phyloP scores from a whole-genome alignment of 2,329 filamentous ascomycete genomes.

The Aureobasidium sp. region DNA sequence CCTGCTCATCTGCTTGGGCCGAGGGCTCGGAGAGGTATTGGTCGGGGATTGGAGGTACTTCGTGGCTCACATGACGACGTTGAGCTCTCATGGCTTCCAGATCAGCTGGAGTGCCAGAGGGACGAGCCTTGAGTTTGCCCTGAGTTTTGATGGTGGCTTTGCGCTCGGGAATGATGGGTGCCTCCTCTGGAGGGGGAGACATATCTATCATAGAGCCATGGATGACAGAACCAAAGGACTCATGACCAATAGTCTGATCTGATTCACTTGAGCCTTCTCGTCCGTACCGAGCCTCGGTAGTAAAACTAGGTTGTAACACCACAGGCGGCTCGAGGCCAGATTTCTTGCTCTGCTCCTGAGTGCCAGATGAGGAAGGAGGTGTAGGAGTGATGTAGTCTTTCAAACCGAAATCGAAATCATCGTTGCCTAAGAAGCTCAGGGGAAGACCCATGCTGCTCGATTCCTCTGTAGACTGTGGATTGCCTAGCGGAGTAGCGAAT shows the following conservation, averaged over 20 bases:
- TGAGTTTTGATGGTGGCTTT: constrained; percentile 81
- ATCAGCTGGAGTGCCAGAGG: constrained; percentile 81
- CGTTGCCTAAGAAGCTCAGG: constrained; percentile 39
- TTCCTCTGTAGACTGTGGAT: constrained; percentile 3
- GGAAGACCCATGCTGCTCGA: constrained; percentile 33
- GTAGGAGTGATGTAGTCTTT: constrained; percentile 41
- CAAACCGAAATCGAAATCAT: constrained; percentile 47
- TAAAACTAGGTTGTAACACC: neutral
- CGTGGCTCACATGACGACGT: constrained; percentile 73
- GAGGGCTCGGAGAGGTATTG: constrained; percentile 20
- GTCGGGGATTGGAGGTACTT: constrained; percentile 33
- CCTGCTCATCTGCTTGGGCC: neutral
- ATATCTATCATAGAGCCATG: constrained; percentile 20
- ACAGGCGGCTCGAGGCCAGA: constrained; percentile 2
- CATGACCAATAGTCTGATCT: constrained; percentile 6
- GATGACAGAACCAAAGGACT: constrained; percentile 9
- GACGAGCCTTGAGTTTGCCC: constrained; percentile 77
- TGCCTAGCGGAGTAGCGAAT: constrained; percentile 4
- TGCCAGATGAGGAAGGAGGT: neutral
- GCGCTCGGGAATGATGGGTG: constrained; percentile 66
- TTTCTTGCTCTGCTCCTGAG: neutral
- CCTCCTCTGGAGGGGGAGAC: constrained; percentile 25
- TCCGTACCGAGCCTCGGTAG: constrained; percentile 21
- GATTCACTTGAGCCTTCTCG: constrained; percentile 5
- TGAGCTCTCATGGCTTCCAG: constrained; percentile 70